Base-by-base conservation (phyloP, 169 alveolate genomes). In the Babesia ovis region DNA sequence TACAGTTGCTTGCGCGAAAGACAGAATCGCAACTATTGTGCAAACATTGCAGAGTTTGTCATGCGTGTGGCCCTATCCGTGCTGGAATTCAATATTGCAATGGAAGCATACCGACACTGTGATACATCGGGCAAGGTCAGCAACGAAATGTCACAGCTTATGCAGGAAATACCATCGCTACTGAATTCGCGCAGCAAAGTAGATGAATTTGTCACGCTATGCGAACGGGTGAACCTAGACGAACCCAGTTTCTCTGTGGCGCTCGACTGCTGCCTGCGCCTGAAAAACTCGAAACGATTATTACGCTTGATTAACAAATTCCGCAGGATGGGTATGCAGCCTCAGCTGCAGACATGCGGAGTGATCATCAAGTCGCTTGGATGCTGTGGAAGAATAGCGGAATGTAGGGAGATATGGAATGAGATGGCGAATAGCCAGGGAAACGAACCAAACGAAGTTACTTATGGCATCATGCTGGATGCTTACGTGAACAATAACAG, bases 391-490 rank as follows among this genome's bases (percentile, higher is more conserved):
- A 6, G 68, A 20, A 72, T 81, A 6, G 77, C 68, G 31, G 89
- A 81, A 35, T 81, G 89, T 53, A 9, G 25, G 43, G 54, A 58
- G 45, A 45, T 55, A 20, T 54, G 84, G 83, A 46, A 79, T n/a
- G 76, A 61, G 39, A n/a, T 55, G 39, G 31, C 57, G 2, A 42
- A 12, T 23, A 25, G 43, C 50, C 60, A 77, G 12, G 69, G 70
- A 5, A 23, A 68, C 25, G 95, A 74, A 41, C 97, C 96, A 48
- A 94, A 93, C 80, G 93, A 92, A 61, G 92, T 94, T 12, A 83
- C 94, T 16, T 96, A 93, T 64, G 97, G 97, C 62, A 92, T 97
- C 69, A 85, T 95, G 62, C 85, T 95, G 61, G 98, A 96, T 75
- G 96, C 98, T 4, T 93, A 95, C 66, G 95, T 96, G 64, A 91